These are phyloP conservation scores for Alnus glutinosa DNA, from an alignment of 306 rosid genomes.

Conservation along the genomic window DNA sequence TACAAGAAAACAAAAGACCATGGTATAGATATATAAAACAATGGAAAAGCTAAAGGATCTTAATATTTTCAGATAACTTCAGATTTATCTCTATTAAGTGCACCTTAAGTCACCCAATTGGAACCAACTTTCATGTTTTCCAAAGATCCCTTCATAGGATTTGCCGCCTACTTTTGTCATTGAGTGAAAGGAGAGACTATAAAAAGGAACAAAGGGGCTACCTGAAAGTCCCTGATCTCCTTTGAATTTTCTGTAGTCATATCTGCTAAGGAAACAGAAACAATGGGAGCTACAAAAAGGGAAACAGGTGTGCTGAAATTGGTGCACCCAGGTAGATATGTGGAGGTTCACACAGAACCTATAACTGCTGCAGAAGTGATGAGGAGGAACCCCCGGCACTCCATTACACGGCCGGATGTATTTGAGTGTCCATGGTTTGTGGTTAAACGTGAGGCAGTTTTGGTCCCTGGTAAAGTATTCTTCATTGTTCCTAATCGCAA, in stretches of 20 bases:
- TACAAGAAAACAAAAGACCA: not conserved
- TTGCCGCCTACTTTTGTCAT: constrained; percentile 22
- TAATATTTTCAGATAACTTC: not conserved
- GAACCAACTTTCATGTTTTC: constrained; percentile 14
- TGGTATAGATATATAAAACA: too few species aligned
- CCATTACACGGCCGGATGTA: constrained; percentile 64
- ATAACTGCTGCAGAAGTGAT: constrained; percentile 56
- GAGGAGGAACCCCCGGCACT: constrained; percentile 59
- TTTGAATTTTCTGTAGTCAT: constrained; percentile 9
- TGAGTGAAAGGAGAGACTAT: not conserved
- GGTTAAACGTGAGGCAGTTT: constrained; percentile 57
- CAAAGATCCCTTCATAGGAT: constrained; percentile 32
- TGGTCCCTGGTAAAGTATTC: constrained; percentile 59
- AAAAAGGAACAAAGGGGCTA: constrained; percentile 6
- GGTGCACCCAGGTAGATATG: constrained; percentile 53
- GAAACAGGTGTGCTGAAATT: constrained; percentile 52
- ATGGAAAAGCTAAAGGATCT: not conserved
- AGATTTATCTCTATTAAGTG: not conserved
- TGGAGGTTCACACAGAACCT: constrained; percentile 53
- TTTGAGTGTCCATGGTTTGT: constrained; percentile 72
- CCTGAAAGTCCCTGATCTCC: constrained; percentile 22
- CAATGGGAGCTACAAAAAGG: constrained; percentile 31
- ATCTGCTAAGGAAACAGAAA: not conserved
- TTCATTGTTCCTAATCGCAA: constrained; percentile 61
- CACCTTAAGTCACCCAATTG: not conserved